A percentile compares a stretch with the other conserved stretches of the same genome.
These are phyloP conservation scores for Hirschioporus abietinus DNA, from an alignment of 768 basidiomycete species.

Conservation along the genomic window DNA sequence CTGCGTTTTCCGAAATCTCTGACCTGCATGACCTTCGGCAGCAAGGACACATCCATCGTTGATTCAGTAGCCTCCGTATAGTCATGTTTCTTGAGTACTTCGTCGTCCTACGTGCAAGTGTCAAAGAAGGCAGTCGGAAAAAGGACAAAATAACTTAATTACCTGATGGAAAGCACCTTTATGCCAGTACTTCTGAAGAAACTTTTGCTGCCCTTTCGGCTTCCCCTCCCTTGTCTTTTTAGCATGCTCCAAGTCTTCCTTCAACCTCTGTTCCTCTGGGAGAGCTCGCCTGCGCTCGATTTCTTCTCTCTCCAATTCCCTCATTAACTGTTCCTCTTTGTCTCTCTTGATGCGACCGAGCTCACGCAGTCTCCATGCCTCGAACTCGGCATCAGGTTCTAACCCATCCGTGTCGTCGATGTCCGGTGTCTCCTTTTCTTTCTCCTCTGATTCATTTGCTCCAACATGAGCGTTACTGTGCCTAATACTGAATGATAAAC, in stretches of 20 bases:
- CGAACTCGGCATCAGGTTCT: slow-evolving; percentile 87
- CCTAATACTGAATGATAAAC: not conserved
- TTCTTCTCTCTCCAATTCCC: slow-evolving; percentile 86
- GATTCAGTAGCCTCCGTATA: slow-evolving; percentile 88
- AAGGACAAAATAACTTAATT: slow-evolving; percentile 19
- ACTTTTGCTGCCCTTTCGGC: slow-evolving; percentile 86
- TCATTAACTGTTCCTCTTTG: slow-evolving; percentile 77
- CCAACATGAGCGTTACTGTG: not conserved
- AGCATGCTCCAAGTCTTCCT: slow-evolving; percentile 87
- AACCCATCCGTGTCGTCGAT: slow-evolving; percentile 94
- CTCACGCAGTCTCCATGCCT: slow-evolving; percentile 93
- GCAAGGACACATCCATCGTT: slow-evolving; percentile 77
- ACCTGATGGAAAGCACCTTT: slow-evolving; percentile 99
- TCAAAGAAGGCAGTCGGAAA: not conserved
- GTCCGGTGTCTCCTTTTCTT: slow-evolving; percentile 75
- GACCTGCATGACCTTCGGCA: slow-evolving; percentile 97
- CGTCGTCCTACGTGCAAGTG: slow-evolving; percentile 60
- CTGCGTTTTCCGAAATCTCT: slow-evolving; percentile 90
- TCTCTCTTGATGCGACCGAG: slow-evolving; percentile 91
- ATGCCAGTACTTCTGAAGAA: slow-evolving; percentile 98
- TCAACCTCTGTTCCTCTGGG: slow-evolving; percentile 88
- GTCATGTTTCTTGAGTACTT: slow-evolving; percentile 78
- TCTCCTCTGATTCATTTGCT: slow-evolving; percentile 61
- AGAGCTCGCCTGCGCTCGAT: slow-evolving; percentile 86
- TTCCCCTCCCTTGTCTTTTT: slow-evolving; percentile 80